phyloP scores from a whole-genome alignment of 2,329 filamentous ascomycete genomes.

The Stagonosporopsis tanaceti region DNA sequence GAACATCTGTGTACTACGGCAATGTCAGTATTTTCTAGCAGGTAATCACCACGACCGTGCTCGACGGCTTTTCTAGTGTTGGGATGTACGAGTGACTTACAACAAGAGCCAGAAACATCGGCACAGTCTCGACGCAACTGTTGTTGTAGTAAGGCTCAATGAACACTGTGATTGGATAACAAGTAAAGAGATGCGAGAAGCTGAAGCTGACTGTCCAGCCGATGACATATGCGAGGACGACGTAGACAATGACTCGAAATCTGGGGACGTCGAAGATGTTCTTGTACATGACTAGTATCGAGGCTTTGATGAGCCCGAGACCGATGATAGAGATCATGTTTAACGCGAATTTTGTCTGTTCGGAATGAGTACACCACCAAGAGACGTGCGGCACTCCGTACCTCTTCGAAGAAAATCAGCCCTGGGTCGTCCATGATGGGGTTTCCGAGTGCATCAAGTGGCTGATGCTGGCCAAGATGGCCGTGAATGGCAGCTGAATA shows the following conservation, averaged over 20 bases:
- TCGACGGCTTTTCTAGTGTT: not conserved
- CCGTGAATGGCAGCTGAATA: constrained; percentile 30
- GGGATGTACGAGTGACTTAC: constrained; percentile 14
- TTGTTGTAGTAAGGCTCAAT: constrained; percentile 38
- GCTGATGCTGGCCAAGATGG: constrained; percentile 33
- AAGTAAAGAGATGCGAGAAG: constrained; percentile 38
- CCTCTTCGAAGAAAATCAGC: constrained; percentile 34
- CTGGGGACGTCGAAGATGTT: constrained; percentile 37
- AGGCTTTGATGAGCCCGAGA: constrained; percentile 40
- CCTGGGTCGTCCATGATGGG: constrained; percentile 36
- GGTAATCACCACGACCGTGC: not conserved
- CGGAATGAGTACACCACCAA: not conserved
- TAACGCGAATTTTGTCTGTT: constrained; percentile 37
- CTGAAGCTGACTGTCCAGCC: constrained; percentile 37
- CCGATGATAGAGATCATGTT: constrained; percentile 39
- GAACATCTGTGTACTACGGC: constrained; percentile 27
- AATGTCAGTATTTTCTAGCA: constrained; percentile 2
- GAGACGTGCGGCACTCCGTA: not conserved
- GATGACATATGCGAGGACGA: constrained; percentile 30
- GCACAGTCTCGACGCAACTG: constrained; percentile 32
- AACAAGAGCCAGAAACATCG: constrained; percentile 33
- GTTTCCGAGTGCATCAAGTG: constrained; percentile 25
- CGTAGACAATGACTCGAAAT: constrained; percentile 31
- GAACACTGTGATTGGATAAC: constrained; percentile 38
- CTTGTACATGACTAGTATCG: constrained; percentile 42